Percentiles rank a stretch among this genome's conserved stretches.
These are phyloP conservation scores for Ceratobasidium sp. DNA, from an alignment of 1,284 basidiomycete species.

Conservation along the genomic window DNA sequence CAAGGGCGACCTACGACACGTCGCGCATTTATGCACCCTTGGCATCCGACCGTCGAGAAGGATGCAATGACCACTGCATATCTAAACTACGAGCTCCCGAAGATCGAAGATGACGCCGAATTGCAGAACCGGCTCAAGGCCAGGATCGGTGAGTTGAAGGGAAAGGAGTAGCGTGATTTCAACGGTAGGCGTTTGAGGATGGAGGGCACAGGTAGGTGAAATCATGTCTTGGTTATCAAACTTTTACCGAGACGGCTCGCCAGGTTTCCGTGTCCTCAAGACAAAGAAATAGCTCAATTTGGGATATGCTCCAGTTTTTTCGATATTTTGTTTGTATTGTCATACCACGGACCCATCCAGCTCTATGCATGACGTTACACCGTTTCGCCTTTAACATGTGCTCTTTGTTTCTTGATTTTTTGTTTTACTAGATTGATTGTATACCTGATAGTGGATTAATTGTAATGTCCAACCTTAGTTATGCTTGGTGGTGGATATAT, in stretches of 20 bases:
- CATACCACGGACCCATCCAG: not conserved
- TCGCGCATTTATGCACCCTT: too few species aligned
- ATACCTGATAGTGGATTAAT: not conserved
- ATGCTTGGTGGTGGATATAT: not conserved
- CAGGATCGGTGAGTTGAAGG: slow-evolving; percentile 10
- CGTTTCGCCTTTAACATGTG: not conserved
- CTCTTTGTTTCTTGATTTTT: not conserved
- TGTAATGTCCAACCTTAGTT: not conserved
- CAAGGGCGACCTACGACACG: too few species aligned
- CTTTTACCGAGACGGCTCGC: not conserved
- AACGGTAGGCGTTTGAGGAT: slow-evolving; percentile 30
- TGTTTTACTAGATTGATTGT: not conserved
- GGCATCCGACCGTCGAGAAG: not conserved
- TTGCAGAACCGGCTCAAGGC: slow-evolving; percentile 26
- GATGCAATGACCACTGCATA: slow-evolving; percentile 14
- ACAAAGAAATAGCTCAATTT: not conserved
- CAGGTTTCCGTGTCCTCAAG: slow-evolving; percentile 28
- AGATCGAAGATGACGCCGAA: slow-evolving; percentile 9
- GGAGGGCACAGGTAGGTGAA: slow-evolving; percentile 31
- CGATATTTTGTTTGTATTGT: not conserved
- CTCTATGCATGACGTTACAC: not conserved
- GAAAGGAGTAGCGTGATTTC: slow-evolving; percentile 32
- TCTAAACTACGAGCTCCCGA: slow-evolving; percentile 4
- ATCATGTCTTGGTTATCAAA: not conserved
- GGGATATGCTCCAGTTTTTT: not conserved